Evolutionary conservation across 139 green algal genomes (phyloP).

Genomic region (Picochlorum sp.): DNA sequence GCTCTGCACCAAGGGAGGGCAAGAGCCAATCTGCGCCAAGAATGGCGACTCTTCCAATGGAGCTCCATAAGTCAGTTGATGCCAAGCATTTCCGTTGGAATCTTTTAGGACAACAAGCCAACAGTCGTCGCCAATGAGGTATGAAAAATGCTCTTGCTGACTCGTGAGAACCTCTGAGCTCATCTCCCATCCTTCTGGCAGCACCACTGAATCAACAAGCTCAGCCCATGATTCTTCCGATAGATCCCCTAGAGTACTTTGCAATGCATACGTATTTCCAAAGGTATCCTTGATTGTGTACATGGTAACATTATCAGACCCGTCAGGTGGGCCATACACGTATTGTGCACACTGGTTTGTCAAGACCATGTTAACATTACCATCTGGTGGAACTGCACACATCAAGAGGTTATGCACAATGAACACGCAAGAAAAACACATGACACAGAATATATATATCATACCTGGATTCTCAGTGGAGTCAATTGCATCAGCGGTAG

Average conservation of each 20-base stretch:
- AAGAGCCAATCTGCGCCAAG: not conserved
- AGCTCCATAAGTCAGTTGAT: not conserved
- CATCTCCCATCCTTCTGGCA: not conserved
- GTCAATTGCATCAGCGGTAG: not conserved
- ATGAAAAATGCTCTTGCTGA: not conserved
- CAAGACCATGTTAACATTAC: not conserved
- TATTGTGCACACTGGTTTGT: slow-evolving; percentile 4
- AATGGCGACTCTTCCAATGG: not conserved
- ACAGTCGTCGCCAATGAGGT: not conserved
- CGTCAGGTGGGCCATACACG: not conserved
- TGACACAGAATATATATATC: too few relatives aligned
- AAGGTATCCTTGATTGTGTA: not conserved
- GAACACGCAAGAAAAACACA: too few relatives aligned
- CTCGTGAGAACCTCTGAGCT: not conserved
- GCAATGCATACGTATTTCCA: not conserved
- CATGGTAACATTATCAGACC: not conserved
- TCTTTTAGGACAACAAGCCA: not conserved
- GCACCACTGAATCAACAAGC: not conserved
- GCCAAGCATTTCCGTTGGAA: not conserved
- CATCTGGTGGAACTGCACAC: not conserved
- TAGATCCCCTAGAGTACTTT: not conserved
- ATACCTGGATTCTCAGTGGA: not conserved
- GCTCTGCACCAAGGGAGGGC: too few relatives aligned
- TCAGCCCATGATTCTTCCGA: not conserved
- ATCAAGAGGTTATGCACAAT: too few relatives aligned